Conservation (phyloP, 306 rosid genomes). For the Lathyrus tuberosus region DNA sequence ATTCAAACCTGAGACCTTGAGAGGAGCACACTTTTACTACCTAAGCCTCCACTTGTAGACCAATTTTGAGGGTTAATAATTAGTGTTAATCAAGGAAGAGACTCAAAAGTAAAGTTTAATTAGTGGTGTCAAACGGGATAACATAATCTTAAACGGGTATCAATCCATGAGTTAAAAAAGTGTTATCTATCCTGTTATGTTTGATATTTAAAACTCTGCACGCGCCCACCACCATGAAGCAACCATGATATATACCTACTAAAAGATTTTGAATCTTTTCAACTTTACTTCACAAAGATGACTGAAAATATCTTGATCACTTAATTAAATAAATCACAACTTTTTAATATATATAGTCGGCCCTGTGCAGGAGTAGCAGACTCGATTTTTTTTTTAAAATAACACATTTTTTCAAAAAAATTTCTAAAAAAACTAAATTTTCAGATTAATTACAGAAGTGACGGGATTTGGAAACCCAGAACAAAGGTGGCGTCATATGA, state of each 20-base stretch:
- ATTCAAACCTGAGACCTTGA: too few species aligned
- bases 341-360: too few species aligned
- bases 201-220: conserved; percentile 33
- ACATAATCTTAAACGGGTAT: conserved; percentile 44
- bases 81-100: conserved; percentile 34
- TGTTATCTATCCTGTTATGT: conserved; percentile 42
- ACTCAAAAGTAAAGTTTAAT: conserved; percentile 29
- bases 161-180: conserved; percentile 43
- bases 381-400: too few species aligned
- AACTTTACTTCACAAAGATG: background rate
- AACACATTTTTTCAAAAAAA: too few species aligned
- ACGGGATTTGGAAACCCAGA: too few species aligned
- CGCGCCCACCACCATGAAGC: conserved; percentile 48
- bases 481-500: too few species aligned
- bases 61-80: too few species aligned
- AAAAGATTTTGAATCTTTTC: background rate
- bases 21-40: too few species aligned
- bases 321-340: background rate
- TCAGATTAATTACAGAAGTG: too few species aligned
- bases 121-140: conserved; percentile 26
- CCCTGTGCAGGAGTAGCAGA: too few species aligned
- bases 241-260: conserved; percentile 32
- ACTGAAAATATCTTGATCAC: background rate
- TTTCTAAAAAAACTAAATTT: too few species aligned
- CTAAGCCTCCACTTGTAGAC: too few species aligned